Evolutionary conservation across 2,329 filamentous ascomycete species (phyloP).

Genomic region (Neonectria ditissima): DNA sequence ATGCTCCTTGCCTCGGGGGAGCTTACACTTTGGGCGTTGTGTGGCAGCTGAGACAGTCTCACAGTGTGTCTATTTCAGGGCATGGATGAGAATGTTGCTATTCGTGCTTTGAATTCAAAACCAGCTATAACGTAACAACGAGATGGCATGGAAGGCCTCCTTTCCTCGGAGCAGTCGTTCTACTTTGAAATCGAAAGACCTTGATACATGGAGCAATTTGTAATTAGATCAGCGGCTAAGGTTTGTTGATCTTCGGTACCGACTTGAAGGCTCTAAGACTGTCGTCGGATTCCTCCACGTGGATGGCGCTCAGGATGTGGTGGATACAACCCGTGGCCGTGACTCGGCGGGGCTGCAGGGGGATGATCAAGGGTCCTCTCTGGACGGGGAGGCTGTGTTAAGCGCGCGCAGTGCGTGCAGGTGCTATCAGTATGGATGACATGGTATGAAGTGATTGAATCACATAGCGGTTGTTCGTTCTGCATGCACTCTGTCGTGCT

Average conservation of each 20-base stretch:
- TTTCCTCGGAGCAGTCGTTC: neutral
- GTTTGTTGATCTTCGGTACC: neutral
- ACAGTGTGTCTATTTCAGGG: neutral
- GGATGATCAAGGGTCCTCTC: conserved; percentile 15
- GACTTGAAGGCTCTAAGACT: neutral
- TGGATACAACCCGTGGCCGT: neutral
- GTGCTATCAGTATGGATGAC: neutral
- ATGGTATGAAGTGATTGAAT: conserved; percentile 6
- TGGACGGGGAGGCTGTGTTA: conserved; percentile 8
- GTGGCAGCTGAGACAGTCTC: neutral
- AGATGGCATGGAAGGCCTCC: conserved; percentile 38
- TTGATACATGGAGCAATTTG: neutral
- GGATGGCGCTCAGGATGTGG: neutral
- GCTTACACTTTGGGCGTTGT: neutral
- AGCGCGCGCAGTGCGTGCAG: conserved; percentile 4
- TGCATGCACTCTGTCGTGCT: neutral
- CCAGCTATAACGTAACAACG: conserved; percentile 47
- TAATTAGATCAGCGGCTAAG: neutral
- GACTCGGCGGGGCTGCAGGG: neutral
- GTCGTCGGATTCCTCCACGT: neutral
- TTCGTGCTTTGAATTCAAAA: neutral
- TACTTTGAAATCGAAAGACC: neutral
- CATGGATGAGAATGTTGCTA: neutral
- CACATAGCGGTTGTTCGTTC: neutral
- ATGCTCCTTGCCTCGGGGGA: neutral